These are phyloP conservation scores for Anthracocystis panici-leucophaei DNA, from an alignment of 1,284 basidiomycete genomes.

Conservation along the genomic window DNA sequence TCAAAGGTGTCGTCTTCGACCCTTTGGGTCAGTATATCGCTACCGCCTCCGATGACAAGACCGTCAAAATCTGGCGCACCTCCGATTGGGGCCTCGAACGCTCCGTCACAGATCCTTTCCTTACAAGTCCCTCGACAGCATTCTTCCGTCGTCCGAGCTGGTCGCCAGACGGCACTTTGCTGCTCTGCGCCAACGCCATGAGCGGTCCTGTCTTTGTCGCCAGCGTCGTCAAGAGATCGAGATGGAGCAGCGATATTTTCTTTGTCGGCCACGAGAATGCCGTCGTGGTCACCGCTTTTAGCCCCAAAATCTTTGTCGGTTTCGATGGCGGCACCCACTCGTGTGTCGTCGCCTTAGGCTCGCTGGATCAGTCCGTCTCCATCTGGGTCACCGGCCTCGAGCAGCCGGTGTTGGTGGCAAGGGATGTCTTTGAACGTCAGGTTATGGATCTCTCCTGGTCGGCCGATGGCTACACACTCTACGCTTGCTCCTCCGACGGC, in stretches of 20 bases:
- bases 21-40: slow-evolving; percentile 91
- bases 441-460: slow-evolving; percentile 96
- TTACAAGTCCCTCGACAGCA: slow-evolving; percentile 91
- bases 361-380: slow-evolving; percentile 47
- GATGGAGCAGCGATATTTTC: slow-evolving; percentile 73
- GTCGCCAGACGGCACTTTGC: slow-evolving; percentile 98
- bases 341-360: slow-evolving; percentile 62
- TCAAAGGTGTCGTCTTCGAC: slow-evolving; percentile 99
- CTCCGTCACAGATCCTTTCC: slow-evolving; percentile 88
- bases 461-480: slow-evolving; percentile 87
- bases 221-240: slow-evolving; percentile 87
- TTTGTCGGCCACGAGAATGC: slow-evolving; percentile 98
- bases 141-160: slow-evolving; percentile 95
- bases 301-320: slow-evolving; percentile 60
- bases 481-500: slow-evolving; percentile 95
- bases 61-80: slow-evolving; percentile 95
- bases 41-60: slow-evolving; percentile 88
- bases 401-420: slow-evolving; percentile 89
- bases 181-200: slow-evolving; percentile 96
- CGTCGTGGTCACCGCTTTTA: slow-evolving; percentile 79
- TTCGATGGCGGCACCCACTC: slow-evolving; percentile 47
- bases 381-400: slow-evolving; percentile 75
- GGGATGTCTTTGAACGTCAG: slow-evolving; percentile 92
- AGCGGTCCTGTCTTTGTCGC: slow-evolving; percentile 98
- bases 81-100: slow-evolving; percentile 89